phyloP scores from a whole-genome alignment of 2,329 filamentous ascomycete genomes.

The Calonectria henricotiae region DNA sequence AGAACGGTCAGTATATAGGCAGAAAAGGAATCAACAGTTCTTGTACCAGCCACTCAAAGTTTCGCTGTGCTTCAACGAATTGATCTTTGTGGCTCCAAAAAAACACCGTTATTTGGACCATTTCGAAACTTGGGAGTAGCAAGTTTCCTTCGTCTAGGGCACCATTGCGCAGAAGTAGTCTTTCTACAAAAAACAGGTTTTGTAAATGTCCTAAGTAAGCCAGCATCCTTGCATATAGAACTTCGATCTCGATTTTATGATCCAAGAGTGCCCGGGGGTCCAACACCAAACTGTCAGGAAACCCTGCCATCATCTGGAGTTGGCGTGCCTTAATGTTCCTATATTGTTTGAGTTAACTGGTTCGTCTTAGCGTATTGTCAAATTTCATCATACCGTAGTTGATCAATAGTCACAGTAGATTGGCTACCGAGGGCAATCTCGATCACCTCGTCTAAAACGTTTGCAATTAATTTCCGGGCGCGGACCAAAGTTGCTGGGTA shows the following conservation, averaged over 20 bases:
- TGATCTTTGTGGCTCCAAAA: slow-evolving; percentile 41
- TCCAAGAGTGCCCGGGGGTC: slow-evolving; percentile 24
- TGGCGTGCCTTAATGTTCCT: slow-evolving; percentile 32
- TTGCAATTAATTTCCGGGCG: slow-evolving; percentile 47
- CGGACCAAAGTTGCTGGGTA: slow-evolving; percentile 55
- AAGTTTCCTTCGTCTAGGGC: slow-evolving; percentile 35
- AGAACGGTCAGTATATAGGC: slow-evolving; percentile 62
- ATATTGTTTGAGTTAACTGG: neutral
- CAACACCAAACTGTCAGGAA: slow-evolving; percentile 26
- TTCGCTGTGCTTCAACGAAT: slow-evolving; percentile 19
- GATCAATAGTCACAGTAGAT: slow-evolving; percentile 3
- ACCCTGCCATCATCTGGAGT: slow-evolving; percentile 17
- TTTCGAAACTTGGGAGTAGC: slow-evolving; percentile 30
- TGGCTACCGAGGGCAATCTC: slow-evolving; percentile 49
- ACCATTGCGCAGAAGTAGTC: slow-evolving; percentile 33
- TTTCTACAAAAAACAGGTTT: slow-evolving; percentile 36
- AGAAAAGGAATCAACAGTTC: slow-evolving; percentile 59
- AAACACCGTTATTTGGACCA: slow-evolving; percentile 30
- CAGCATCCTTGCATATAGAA: slow-evolving; percentile 27
- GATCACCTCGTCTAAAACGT: slow-evolving; percentile 52
- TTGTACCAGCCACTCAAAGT: slow-evolving; percentile 40
- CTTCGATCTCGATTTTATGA: neutral
- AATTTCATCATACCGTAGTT: slow-evolving; percentile 13
- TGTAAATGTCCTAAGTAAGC: slow-evolving; percentile 31
- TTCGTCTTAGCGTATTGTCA: neutral